phyloP scores from a whole-genome alignment of 768 basidiomycete species.

The Trametes villosa region DNA sequence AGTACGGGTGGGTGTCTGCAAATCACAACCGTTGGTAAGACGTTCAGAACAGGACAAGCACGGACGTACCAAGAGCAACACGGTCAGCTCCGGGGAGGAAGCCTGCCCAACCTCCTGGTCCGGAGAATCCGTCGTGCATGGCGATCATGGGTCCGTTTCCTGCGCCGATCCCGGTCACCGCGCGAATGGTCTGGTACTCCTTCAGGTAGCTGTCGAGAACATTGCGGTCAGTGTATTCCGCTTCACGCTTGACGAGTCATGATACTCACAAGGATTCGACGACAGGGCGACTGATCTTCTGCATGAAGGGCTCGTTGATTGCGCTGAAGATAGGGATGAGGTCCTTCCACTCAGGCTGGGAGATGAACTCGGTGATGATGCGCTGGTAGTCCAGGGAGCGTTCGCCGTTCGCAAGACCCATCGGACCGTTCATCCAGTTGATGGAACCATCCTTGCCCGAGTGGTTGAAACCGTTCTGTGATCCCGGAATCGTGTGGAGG shows the following conservation, averaged over 20 bases:
- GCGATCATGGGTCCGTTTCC: constrained; percentile 63
- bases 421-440: constrained; percentile 70
- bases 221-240: constrained; percentile 42
- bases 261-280: constrained; percentile 60
- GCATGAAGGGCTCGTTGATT: constrained; percentile 62
- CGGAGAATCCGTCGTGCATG: constrained; percentile 59
- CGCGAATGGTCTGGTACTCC: constrained; percentile 65
- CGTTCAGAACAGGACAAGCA: neutral
- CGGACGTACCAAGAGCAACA: constrained; percentile 45
- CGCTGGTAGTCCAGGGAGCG: constrained; percentile 78
- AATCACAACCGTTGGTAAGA: neutral
- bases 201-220: constrained; percentile 52
- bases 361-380: constrained; percentile 78
- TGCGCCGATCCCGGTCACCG: constrained; percentile 72
- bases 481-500: constrained; percentile 78
- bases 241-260: too few relatives aligned
- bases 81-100: constrained; percentile 45
- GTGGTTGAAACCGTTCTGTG: constrained; percentile 73
- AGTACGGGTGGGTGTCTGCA: constrained; percentile 48
- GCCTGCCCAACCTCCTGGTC: constrained; percentile 44
- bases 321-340: constrained; percentile 67
- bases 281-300: constrained; percentile 55
- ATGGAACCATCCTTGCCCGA: constrained; percentile 62
- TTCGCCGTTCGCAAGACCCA: constrained; percentile 88
- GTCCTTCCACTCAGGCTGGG: constrained; percentile 69